These are phyloP conservation scores for Epichloe gansuensis DNA, from an alignment of 2,329 filamentous ascomycete genomes.

Conservation along the genomic window DNA sequence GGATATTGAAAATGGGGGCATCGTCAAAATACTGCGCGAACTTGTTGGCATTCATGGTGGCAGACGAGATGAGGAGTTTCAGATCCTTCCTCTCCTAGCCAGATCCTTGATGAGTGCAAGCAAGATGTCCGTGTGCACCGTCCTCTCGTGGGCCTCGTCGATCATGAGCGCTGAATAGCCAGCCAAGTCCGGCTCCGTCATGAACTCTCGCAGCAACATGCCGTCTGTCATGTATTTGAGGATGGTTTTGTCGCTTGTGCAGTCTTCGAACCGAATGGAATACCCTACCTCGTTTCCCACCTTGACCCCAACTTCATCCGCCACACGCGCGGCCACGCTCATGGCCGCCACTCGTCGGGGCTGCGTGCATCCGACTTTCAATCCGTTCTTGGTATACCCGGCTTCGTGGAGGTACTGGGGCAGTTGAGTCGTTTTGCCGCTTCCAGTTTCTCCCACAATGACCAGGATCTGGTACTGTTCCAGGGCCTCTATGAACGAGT, in stretches of 20 bases:
- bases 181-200: constrained; percentile 74
- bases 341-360: constrained; percentile 92
- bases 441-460: constrained; percentile 88
- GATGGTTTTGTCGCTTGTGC: constrained; percentile 79
- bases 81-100: constrained; percentile 72
- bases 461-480: constrained; percentile 77
- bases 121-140: constrained; percentile 80
- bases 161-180: constrained; percentile 88
- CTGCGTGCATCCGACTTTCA: constrained; percentile 88
- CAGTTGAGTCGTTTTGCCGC: constrained; percentile 90
- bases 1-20: constrained; percentile 88
- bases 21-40: constrained; percentile 88
- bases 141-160: constrained; percentile 93
- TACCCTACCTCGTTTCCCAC: constrained; percentile 90
- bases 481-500: constrained; percentile 79
- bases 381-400: constrained; percentile 70
- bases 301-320: constrained; percentile 84
- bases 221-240: constrained; percentile 97
- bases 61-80: constrained; percentile 83
- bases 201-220: constrained; percentile 80
- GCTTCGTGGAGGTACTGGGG: constrained; percentile 90
- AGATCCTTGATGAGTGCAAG: constrained; percentile 84
- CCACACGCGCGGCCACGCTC: constrained; percentile 92
- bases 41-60: constrained; percentile 87
- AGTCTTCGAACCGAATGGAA: constrained; percentile 87